Evolutionary conservation across 345 rosid genomes (phyloP).

Genomic region (Melastoma malabathricum): DNA sequence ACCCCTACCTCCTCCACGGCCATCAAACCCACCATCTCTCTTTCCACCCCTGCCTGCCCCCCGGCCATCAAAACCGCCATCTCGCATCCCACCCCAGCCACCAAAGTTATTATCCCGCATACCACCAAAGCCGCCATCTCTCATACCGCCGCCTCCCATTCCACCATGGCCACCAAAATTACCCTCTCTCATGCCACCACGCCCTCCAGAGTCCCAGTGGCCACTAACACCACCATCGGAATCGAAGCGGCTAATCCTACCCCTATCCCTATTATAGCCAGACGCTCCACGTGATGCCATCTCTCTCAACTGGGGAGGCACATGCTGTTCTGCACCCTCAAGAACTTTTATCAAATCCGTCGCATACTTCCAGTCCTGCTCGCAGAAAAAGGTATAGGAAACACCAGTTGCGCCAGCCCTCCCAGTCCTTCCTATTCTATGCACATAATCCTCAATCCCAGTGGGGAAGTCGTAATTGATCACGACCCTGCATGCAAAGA

Average conservation of each 20-base stretch:
- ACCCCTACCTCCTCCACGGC: constrained; percentile 37
- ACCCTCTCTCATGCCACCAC: constrained; percentile 31
- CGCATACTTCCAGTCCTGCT: constrained; percentile 82
- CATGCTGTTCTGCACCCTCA: constrained; percentile 87
- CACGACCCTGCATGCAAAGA: constrained; percentile 47
- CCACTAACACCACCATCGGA: constrained; percentile 33
- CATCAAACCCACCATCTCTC: constrained; percentile 26
- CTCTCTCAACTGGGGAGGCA: constrained; percentile 74
- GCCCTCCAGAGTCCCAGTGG: constrained; percentile 59
- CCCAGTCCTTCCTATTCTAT: constrained; percentile 96
- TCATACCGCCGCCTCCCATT: constrained; percentile 28
- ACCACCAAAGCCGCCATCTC: constrained; percentile 24
- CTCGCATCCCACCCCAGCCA: constrained; percentile 36
- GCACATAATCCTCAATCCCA: constrained; percentile 96
- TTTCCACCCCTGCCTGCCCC: constrained; percentile 38
- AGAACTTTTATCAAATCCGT: constrained; percentile 74
- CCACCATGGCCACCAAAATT: constrained; percentile 46
- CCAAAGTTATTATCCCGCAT: constrained; percentile 24
- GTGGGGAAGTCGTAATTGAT: constrained; percentile 90
- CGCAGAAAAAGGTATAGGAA: constrained; percentile 83
- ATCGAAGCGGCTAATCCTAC: constrained; percentile 60
- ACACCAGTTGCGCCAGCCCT: constrained; percentile 98
- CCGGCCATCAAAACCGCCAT: constrained; percentile 33
- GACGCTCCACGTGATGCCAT: constrained; percentile 75
- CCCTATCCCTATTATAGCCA: constrained; percentile 53